A percentile compares a stretch with the other conserved stretches of the same genome.
Conservation (phyloP, 768 basidiomycete genomes). For the Agrocybe pediades region DNA sequence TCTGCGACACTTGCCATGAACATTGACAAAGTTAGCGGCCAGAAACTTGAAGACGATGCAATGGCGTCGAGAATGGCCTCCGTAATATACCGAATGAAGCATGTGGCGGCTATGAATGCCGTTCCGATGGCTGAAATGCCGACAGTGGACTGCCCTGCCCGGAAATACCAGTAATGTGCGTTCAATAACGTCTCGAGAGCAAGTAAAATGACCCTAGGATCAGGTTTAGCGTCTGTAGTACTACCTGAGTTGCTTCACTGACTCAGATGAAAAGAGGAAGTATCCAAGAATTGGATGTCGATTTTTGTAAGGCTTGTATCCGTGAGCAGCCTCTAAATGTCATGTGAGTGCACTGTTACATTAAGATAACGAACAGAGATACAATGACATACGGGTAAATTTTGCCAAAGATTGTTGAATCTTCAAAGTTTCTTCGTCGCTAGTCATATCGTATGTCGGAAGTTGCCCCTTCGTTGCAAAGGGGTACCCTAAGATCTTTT, state of each 20-base stretch:
- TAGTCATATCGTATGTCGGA: constrained; percentile 14
- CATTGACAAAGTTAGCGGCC: not conserved
- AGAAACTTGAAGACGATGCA: constrained; percentile 1
- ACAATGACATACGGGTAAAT: constrained; percentile 25
- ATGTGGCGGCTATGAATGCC: constrained; percentile 17
- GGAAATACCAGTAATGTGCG: constrained; percentile 34
- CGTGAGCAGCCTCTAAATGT: too few species aligned
- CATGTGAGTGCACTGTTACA: too few species aligned
- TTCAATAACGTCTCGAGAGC: constrained; percentile 14
- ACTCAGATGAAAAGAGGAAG: too few species aligned
- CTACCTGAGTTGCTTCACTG: too few species aligned
- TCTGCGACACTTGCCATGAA: not conserved
- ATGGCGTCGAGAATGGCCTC: too few species aligned
- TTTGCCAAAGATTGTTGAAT: constrained; percentile 23
- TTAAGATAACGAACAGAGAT: too few species aligned
- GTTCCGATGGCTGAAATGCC: constrained; percentile 29
- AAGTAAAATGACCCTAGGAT: constrained; percentile 16
- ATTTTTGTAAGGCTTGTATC: too few species aligned
- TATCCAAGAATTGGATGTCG: too few species aligned
- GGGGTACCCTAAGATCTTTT: too few species aligned
- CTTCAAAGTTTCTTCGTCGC: constrained; percentile 17
- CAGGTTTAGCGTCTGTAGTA: too few species aligned
- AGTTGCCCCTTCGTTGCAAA: constrained; percentile 6
- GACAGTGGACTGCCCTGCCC: constrained; percentile 31
- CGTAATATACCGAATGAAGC: too few species aligned